Evolutionary conservation across 1,284 basidiomycete genomes (phyloP).

Genomic region (Kalmanozyma brasiliensis): DNA sequence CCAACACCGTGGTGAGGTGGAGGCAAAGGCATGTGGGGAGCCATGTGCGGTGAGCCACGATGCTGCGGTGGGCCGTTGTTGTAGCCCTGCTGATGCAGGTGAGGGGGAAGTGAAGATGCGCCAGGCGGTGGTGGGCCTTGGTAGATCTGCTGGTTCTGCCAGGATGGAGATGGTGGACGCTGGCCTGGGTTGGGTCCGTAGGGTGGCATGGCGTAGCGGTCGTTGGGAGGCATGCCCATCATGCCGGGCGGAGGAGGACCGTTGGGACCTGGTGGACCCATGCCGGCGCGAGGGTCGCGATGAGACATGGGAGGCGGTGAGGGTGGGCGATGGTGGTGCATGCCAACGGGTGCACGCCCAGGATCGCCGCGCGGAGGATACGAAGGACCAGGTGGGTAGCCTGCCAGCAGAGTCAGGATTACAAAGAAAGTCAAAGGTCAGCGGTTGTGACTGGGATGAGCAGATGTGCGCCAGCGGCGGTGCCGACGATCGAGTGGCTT

Average conservation of each 20-base stretch:
- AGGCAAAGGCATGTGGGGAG: conserved; percentile 40
- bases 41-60: conserved; percentile 38
- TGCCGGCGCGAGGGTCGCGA: conserved; percentile 34
- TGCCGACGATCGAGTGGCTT: background rate
- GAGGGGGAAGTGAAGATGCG: conserved; percentile 31
- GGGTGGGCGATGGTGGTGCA: conserved; percentile 45
- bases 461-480: background rate
- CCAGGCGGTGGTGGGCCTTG: conserved; percentile 32
- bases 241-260: conserved; percentile 39
- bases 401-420: conserved; percentile 10
- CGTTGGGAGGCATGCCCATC: conserved; percentile 44
- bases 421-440: too few relatives aligned
- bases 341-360: conserved; percentile 29
- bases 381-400: conserved; percentile 38
- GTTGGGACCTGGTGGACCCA: conserved; percentile 38
- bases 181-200: conserved; percentile 38
- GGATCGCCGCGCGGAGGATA: conserved; percentile 34
- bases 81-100: conserved; percentile 35
- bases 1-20: conserved; percentile 24
- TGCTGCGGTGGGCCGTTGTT: conserved; percentile 40
- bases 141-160: conserved; percentile 50
- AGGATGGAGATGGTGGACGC: conserved; percentile 43
- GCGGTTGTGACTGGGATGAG: too few relatives aligned
- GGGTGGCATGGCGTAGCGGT: conserved; percentile 39
- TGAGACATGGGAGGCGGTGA: conserved; percentile 46